phyloP scores from a whole-genome alignment of 805 yeast species.

The Scheffersomyces spartinae region DNA sequence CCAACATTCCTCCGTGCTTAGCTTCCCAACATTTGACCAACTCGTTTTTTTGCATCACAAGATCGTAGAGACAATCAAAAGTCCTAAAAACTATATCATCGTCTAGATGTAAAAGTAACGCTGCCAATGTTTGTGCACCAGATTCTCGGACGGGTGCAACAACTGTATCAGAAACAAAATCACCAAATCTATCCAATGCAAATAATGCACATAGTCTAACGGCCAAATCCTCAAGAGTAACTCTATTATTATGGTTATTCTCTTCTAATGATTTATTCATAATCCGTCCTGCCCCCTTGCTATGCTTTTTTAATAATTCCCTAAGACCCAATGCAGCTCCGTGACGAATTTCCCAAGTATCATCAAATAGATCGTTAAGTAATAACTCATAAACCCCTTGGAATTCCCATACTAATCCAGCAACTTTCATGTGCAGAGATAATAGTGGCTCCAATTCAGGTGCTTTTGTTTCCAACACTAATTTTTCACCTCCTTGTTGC shows the following conservation, averaged over 20 bases:
- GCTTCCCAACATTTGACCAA: slow-evolving; percentile 83
- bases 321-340: slow-evolving; percentile 91
- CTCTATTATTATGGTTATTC: slow-evolving; percentile 53
- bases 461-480: slow-evolving; percentile 72
- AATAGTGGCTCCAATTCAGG: slow-evolving; percentile 56
- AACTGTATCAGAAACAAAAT: slow-evolving; percentile 92
- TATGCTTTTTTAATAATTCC: slow-evolving; percentile 76
- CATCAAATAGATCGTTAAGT: slow-evolving; percentile 68
- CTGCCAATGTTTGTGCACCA: slow-evolving; percentile 90
- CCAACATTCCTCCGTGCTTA: slow-evolving; percentile 95
- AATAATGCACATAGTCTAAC: slow-evolving; percentile 77
- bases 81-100: slow-evolving; percentile 46
- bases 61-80: slow-evolving; percentile 50
- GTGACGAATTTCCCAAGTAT: slow-evolving; percentile 89
- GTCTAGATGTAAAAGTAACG: slow-evolving; percentile 65
- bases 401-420: slow-evolving; percentile 82
- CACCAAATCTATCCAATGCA: slow-evolving; percentile 92
- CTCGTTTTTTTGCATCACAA: slow-evolving; percentile 52
- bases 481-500: slow-evolving; percentile 68
- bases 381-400: slow-evolving; percentile 85
- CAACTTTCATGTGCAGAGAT: slow-evolving; percentile 58
- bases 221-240: slow-evolving; percentile 77
- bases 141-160: slow-evolving; percentile 98
- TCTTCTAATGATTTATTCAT: slow-evolving; percentile 48
- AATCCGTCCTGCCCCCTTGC: slow-evolving; percentile 75